A percentile compares a stretch with the other conserved stretches of the same genome.
phyloP scores from a whole-genome alignment of 768 basidiomycete genomes.

The Amanita rimosa region DNA sequence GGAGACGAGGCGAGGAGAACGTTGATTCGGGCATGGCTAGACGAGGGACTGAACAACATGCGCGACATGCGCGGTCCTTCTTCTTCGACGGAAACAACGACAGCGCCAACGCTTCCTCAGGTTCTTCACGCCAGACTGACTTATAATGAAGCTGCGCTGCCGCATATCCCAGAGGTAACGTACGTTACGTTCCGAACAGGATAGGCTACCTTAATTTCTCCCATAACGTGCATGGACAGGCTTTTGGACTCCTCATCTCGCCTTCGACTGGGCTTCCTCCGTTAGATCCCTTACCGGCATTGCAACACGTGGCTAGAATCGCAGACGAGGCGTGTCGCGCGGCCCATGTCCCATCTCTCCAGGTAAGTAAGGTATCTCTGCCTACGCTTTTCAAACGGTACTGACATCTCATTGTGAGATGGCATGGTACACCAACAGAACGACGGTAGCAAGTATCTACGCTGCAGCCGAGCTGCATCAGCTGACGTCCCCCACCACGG shows the following conservation, averaged over 20 bases:
- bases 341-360: slow-evolving; percentile 39
- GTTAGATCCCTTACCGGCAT: slow-evolving; percentile 47
- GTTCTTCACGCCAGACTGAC: slow-evolving; percentile 45
- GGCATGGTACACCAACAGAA: slow-evolving; percentile 63
- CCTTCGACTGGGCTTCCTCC: slow-evolving; percentile 35
- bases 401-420: slow-evolving; percentile 28
- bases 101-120: background rate
- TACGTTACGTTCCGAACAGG: background rate
- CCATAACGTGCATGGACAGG: slow-evolving; percentile 29
- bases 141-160: slow-evolving; percentile 58
- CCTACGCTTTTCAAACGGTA: background rate
- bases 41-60: slow-evolving; percentile 50
- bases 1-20: slow-evolving; percentile 56
- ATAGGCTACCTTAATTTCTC: background rate
- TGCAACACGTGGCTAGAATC: slow-evolving; percentile 48
- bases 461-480: slow-evolving; percentile 80
- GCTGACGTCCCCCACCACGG: slow-evolving; percentile 62
- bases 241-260: slow-evolving; percentile 57
- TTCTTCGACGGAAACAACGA: background rate
- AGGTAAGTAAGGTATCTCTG: slow-evolving; percentile 32
- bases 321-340: slow-evolving; percentile 65
- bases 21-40: slow-evolving; percentile 65
- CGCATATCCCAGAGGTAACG: slow-evolving; percentile 64
- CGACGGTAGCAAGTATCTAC: slow-evolving; percentile 57
- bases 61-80: slow-evolving; percentile 8